A percentile compares a stretch with the other conserved stretches of the same genome.
Conservation (phyloP, 2,329 filamentous ascomycete genomes). For the Claviceps paspali region DNA sequence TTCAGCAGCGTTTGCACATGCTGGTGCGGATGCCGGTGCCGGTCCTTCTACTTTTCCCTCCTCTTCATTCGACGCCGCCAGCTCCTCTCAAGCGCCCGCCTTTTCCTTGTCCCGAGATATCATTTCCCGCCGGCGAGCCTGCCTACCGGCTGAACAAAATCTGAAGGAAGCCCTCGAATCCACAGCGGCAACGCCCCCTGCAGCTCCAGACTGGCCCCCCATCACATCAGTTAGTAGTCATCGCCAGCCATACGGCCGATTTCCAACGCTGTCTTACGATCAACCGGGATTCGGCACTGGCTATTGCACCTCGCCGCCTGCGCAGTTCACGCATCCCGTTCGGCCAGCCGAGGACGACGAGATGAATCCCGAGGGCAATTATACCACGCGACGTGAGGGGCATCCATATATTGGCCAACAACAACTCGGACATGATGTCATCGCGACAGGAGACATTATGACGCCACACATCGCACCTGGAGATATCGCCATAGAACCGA, state of each 20-base stretch:
- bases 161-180: slow-evolving; percentile 15
- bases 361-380: slow-evolving; percentile 14
- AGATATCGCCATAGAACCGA: slow-evolving; percentile 12
- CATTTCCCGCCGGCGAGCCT: slow-evolving; percentile 5
- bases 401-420: slow-evolving; percentile 3
- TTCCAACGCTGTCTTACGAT: slow-evolving; percentile 12
- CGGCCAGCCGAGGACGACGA: slow-evolving; percentile 6
- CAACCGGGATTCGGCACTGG: slow-evolving; percentile 7
- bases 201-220: slow-evolving; percentile 45
- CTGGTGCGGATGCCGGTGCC: not conserved
- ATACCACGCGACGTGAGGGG: slow-evolving; percentile 9
- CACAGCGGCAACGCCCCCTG: slow-evolving; percentile 25
- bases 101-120: slow-evolving; percentile 13
- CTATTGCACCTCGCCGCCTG: slow-evolving; percentile 4
- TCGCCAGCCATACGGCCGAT: slow-evolving; percentile 27
- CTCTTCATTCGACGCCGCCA: not conserved
- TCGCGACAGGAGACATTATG: slow-evolving; percentile 10
- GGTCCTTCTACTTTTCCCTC: not conserved
- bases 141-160: slow-evolving; percentile 18
- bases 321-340: not conserved
- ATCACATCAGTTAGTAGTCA: slow-evolving; percentile 44
- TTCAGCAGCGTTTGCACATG: slow-evolving; percentile 12
- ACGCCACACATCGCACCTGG: slow-evolving; percentile 7
- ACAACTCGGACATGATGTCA: slow-evolving; percentile 10
- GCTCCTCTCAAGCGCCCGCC: slow-evolving; percentile 19